A percentile compares a stretch with the other conserved stretches of the same genome.
Evolutionary conservation across 345 rosid genomes (phyloP).

Genomic region (Mangifera indica): DNA sequence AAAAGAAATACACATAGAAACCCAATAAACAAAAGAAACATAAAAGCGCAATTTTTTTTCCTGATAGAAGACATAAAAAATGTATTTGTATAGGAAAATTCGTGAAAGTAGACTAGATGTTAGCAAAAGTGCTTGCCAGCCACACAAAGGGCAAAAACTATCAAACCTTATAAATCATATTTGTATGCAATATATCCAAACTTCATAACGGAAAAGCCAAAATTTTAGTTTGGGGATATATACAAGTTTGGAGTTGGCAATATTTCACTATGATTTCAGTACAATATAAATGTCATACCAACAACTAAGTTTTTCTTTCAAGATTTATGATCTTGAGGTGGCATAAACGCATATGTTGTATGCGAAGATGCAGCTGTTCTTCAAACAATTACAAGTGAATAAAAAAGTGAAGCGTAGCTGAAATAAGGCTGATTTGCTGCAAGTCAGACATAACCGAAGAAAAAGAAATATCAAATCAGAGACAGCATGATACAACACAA

Average conservation of each 20-base stretch:
- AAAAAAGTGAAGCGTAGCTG: neutral
- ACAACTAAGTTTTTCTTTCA: neutral
- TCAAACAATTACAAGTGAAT: neutral
- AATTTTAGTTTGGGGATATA: neutral
- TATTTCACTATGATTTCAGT: neutral
- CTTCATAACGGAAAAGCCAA: neutral
- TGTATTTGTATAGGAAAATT: no score
- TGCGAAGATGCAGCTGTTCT: neutral
- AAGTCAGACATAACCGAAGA: neutral
- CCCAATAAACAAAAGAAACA: neutral
- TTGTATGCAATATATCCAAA: no score
- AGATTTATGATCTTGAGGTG: slow-evolving; percentile 2
- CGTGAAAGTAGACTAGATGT: no score
- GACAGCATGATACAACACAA: neutral
- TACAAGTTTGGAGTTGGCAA: neutral
- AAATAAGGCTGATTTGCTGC: neutral
- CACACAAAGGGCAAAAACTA: no score
- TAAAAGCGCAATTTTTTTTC: neutral
- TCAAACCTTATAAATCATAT: no score
- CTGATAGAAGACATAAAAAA: no score
- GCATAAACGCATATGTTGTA: neutral
- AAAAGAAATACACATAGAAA: neutral
- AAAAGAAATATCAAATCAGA: neutral
- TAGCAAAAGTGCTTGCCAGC: no score
- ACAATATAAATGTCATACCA: neutral